phyloP scores from a whole-genome alignment of 345 rosid species.

The Microthlaspi erraticum region DNA sequence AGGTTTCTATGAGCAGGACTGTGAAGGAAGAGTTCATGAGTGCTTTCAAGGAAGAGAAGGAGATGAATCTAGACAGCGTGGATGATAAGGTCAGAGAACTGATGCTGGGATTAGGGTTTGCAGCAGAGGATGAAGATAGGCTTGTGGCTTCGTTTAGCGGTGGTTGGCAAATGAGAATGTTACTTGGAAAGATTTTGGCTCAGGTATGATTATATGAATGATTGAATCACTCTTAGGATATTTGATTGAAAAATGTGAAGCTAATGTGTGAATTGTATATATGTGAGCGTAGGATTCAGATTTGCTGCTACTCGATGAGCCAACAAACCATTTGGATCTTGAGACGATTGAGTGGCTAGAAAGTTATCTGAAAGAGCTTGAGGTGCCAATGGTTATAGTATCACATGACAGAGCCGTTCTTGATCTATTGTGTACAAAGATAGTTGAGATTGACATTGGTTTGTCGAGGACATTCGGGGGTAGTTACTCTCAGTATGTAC shows the following conservation, averaged over 20 bases:
- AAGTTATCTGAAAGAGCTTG: slow-evolving; percentile 86
- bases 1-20: slow-evolving; percentile 84
- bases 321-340: slow-evolving; percentile 95
- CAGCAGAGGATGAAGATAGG: slow-evolving; percentile 82
- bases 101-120: slow-evolving; percentile 93
- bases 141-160: slow-evolving; percentile 92
- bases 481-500: slow-evolving; percentile 82
- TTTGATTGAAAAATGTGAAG: neutral
- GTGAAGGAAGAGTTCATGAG: slow-evolving; percentile 92
- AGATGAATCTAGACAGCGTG: slow-evolving; percentile 66
- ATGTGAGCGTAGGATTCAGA: slow-evolving; percentile 74
- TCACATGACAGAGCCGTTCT: slow-evolving; percentile 97
- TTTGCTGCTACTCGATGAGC: slow-evolving; percentile 91
- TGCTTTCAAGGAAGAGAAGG: slow-evolving; percentile 93
- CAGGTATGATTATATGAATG: slow-evolving; percentile 62
- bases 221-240: neutral
- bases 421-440: slow-evolving; percentile 92
- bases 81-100: slow-evolving; percentile 86
- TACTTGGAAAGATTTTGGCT: slow-evolving; percentile 92
- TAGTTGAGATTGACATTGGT: slow-evolving; percentile 97
- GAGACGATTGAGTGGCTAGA: slow-evolving; percentile 99
- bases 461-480: slow-evolving; percentile 83
- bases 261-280: neutral
- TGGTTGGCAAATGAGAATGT: slow-evolving; percentile 99
- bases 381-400: slow-evolving; percentile 94